A percentile compares a stretch with the other conserved stretches of the same genome.
These are phyloP conservation scores for Aquilaria yunnanensis DNA, from an alignment of 345 rosid species.

Conservation along the genomic window DNA sequence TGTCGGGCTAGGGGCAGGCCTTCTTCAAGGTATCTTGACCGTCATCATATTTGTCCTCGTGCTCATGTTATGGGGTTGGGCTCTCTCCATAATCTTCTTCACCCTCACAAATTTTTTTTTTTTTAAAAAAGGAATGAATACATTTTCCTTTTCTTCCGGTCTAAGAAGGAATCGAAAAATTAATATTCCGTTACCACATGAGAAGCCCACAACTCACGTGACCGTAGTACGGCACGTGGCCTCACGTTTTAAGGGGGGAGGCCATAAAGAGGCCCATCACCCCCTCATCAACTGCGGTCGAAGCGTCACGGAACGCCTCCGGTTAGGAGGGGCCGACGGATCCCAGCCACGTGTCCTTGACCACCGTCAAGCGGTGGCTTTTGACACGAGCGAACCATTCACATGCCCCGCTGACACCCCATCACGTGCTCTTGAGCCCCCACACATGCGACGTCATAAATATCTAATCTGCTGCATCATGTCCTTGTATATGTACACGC, in stretches of 20 bases:
- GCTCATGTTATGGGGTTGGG: background rate
- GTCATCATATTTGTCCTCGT: background rate
- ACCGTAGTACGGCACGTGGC: constrained; percentile 31
- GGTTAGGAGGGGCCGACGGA: background rate
- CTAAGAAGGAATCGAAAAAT: constrained; percentile 9
- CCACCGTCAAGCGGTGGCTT: constrained; percentile 44
- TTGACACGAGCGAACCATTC: constrained; percentile 30
- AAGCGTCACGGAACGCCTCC: constrained; percentile 13
- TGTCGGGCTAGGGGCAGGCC: constrained; percentile 15
- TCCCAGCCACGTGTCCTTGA: constrained; percentile 34
- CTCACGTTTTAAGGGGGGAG: constrained; percentile 21
- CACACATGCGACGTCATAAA: constrained; percentile 12
- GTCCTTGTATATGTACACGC: no score
- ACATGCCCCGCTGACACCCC: constrained; percentile 50
- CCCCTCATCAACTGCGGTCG: background rate
- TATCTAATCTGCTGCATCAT: no score
- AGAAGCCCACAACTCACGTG: constrained; percentile 30
- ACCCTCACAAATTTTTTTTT: background rate
- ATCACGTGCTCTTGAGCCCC: constrained; percentile 42
- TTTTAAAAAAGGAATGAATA: background rate
- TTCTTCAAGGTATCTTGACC: background rate
- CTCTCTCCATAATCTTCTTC: background rate
- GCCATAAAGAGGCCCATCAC: background rate
- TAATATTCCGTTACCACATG: constrained; percentile 26
- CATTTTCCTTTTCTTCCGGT: background rate